These are phyloP conservation scores for Metarhizium guizhouense DNA, from an alignment of 2,329 filamentous ascomycete species.

Conservation along the genomic window DNA sequence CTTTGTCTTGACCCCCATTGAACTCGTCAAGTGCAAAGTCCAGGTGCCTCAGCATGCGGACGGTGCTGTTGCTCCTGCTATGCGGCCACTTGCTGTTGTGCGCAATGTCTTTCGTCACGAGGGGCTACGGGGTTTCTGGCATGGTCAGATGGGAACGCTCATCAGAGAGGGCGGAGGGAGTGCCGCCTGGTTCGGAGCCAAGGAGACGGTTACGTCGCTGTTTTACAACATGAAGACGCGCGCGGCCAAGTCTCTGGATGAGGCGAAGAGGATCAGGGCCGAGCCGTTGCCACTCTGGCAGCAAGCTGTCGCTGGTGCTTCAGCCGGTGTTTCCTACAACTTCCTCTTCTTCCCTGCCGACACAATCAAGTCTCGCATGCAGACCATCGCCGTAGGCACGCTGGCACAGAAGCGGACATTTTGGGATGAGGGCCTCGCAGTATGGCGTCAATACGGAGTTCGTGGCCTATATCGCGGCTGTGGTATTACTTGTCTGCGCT, in stretches of 20 bases:
- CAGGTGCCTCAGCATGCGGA: slow-evolving; percentile 57
- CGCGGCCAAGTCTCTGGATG: slow-evolving; percentile 26
- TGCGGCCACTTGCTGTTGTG: slow-evolving; percentile 63
- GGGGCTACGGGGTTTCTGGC: slow-evolving; percentile 84
- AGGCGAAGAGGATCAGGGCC: slow-evolving; percentile 31
- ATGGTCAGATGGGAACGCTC: slow-evolving; percentile 85
- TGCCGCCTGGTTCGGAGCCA: slow-evolving; percentile 90
- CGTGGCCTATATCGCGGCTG: slow-evolving; percentile 88
- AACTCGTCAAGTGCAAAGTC: slow-evolving; percentile 97
- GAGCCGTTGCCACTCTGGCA: slow-evolving; percentile 69
- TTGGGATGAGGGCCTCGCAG: slow-evolving; percentile 54
- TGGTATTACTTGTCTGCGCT: slow-evolving; percentile 80
- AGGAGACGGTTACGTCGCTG: slow-evolving; percentile 67
- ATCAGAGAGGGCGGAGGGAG: slow-evolving; percentile 90
- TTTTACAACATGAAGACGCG: slow-evolving; percentile 53
- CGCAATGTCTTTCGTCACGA: slow-evolving; percentile 72
- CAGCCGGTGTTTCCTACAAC: slow-evolving; percentile 89
- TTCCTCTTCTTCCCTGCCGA: slow-evolving; percentile 96
- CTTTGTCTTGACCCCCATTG: slow-evolving; percentile 84
- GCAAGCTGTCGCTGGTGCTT: slow-evolving; percentile 78
- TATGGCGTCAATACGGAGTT: slow-evolving; percentile 79
- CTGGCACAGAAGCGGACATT: slow-evolving; percentile 56
- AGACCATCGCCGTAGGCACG: slow-evolving; percentile 66
- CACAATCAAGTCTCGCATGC: slow-evolving; percentile 95
- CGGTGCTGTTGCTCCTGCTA: slow-evolving; percentile 33